Evolutionary conservation across 805 yeast species (phyloP).

Genomic region (Ogataea haglerorum): DNA sequence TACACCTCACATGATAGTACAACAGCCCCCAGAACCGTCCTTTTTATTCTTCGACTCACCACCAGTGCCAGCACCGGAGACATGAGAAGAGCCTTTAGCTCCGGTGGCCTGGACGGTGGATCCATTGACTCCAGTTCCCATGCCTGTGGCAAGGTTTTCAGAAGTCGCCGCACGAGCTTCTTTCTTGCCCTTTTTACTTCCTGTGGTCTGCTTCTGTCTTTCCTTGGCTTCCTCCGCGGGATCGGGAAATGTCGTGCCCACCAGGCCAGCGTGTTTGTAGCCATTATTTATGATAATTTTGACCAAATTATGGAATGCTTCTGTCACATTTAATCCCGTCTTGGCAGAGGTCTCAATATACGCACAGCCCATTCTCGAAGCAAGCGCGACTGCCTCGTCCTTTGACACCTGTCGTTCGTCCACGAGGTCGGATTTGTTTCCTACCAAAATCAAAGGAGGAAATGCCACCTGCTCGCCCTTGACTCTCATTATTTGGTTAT

Average conservation of each 20-base stretch:
- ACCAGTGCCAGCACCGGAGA: slow-evolving; percentile 16
- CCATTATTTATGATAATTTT: slow-evolving; percentile 31
- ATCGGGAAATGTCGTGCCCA: slow-evolving; percentile 28
- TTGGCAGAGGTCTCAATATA: slow-evolving; percentile 94
- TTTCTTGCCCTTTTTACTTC: slow-evolving; percentile 14
- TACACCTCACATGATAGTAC: slow-evolving; percentile 29
- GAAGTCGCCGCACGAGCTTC: slow-evolving; percentile 5
- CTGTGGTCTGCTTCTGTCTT: slow-evolving; percentile 7
- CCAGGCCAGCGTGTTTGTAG: slow-evolving; percentile 25
- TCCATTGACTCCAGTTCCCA: slow-evolving; percentile 3
- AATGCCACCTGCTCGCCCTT: slow-evolving; percentile 48
- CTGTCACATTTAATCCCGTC: slow-evolving; percentile 72
- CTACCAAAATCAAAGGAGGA: slow-evolving; percentile 76
- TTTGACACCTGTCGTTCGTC: slow-evolving; percentile 62
- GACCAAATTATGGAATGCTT: slow-evolving; percentile 36
- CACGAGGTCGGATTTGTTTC: slow-evolving; percentile 67
- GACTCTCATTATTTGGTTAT: slow-evolving; percentile 42
- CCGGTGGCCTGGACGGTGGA: slow-evolving; percentile 1
- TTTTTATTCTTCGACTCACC: slow-evolving; percentile 8
- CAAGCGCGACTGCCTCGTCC: slow-evolving; percentile 59
- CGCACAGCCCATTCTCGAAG: slow-evolving; percentile 61
- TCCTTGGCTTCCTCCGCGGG: slow-evolving; percentile 24
- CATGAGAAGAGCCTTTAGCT: slow-evolving; percentile 3
- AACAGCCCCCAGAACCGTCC: slow-evolving; percentile 32
- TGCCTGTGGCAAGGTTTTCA: slow-evolving; percentile 5